These are phyloP conservation scores for Phlebiopsis flavidoalba DNA, from an alignment of 768 basidiomycete species.

Conservation along the genomic window DNA sequence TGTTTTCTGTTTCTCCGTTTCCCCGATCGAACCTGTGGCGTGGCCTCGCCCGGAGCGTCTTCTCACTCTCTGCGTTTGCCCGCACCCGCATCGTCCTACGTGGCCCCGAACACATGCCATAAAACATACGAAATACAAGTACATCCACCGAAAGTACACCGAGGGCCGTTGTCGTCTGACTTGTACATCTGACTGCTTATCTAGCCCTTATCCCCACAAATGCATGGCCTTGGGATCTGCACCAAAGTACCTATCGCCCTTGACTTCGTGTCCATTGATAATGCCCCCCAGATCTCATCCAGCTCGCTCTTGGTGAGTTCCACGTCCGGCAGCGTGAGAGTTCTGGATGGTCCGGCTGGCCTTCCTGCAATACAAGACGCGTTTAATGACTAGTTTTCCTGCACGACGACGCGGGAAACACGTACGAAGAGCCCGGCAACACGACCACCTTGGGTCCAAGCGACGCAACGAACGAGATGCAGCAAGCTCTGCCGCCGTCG, in stretches of 20 bases:
- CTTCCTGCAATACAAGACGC: slow-evolving; percentile 20
- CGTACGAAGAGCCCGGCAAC: slow-evolving; percentile 41
- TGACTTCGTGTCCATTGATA: slow-evolving; percentile 30
- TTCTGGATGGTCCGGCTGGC: slow-evolving; percentile 40
- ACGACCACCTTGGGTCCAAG: slow-evolving; percentile 37
- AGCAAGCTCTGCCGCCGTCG: slow-evolving; percentile 36
- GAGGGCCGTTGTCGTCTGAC: neutral
- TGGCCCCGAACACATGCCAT: too few relatives aligned
- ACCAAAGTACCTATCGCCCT: slow-evolving; percentile 35
- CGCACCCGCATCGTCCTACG: too few relatives aligned
- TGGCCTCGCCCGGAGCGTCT: neutral
- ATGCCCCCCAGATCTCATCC: slow-evolving; percentile 33
- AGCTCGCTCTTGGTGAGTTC: slow-evolving; percentile 28
- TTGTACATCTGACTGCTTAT: neutral
- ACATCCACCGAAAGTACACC: neutral
- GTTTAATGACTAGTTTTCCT: neutral
- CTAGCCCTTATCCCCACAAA: slow-evolving; percentile 29
- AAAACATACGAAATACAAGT: neutral
- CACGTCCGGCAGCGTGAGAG: slow-evolving; percentile 33
- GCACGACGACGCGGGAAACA: neutral
- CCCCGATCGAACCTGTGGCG: neutral
- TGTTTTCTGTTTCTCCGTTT: slow-evolving; percentile 5
- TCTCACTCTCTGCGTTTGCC: neutral
- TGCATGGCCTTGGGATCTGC: slow-evolving; percentile 13
- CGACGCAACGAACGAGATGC: slow-evolving; percentile 34